Percentiles rank a stretch among this genome's conserved stretches.
phyloP scores from a whole-genome alignment of 257 asterid species.

The Petunia secreta region DNA sequence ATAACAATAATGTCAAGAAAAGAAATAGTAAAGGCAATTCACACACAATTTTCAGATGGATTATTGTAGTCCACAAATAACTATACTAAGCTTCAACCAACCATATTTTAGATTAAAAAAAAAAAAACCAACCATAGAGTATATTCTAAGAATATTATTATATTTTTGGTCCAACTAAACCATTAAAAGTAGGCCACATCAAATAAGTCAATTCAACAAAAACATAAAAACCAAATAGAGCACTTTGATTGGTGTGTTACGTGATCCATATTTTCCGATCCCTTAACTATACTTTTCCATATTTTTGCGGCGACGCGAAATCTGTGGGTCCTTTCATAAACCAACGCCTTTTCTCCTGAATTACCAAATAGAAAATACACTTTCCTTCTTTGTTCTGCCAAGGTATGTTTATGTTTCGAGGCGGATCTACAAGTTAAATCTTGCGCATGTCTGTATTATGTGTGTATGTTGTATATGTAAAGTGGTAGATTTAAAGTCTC shows the following conservation, averaged over 20 bases:
- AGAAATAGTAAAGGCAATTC: too few species aligned
- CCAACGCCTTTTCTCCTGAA: neutral
- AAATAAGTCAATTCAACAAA: neutral
- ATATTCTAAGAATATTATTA: neutral
- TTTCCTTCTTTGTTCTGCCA: neutral
- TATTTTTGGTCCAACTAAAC: neutral
- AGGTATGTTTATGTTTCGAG: neutral
- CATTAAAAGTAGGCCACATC: neutral
- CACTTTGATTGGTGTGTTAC: neutral
- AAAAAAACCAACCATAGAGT: neutral
- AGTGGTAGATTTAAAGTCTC: too few species aligned
- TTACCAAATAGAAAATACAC: neutral
- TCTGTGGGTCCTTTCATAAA: neutral
- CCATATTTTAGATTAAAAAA: too few species aligned
- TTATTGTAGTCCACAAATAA: neutral
- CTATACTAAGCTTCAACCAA: neutral
- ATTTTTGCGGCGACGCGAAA: neutral
- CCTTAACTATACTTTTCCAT: neutral
- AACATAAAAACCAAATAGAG: neutral
- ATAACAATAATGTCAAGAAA: too few species aligned
- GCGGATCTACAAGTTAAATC: too few species aligned
- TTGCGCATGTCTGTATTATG: too few species aligned
- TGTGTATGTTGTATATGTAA: neutral
- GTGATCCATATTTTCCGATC: neutral
- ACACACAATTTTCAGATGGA: too few species aligned